Base-by-base conservation (phyloP, 2,329 filamentous ascomycete genomes). In the Colletotrichum zoysiae region DNA sequence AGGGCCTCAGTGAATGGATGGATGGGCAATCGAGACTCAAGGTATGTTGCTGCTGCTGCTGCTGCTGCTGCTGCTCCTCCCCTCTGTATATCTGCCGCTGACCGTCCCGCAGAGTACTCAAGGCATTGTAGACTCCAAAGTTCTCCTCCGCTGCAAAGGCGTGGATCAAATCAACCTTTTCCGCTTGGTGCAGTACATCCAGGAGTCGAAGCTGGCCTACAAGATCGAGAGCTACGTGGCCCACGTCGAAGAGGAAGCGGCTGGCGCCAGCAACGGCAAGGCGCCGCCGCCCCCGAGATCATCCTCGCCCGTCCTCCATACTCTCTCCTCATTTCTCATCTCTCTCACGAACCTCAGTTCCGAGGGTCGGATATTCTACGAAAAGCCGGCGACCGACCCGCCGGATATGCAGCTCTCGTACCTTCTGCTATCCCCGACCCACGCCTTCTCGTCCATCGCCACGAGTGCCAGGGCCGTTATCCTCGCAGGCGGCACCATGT, bases 91-190 rank as follows among this genome's bases (percentile, higher is more conserved):
- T 9, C 8, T 9, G 26, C 3, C 12, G 6, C 2, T 18, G 76
- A 69, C 16, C 11, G 23, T 30, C n/a, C 26, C 23, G 40, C 74
- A 87, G 79, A 78, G 79, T 33, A 80, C 84, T 0, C 92, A 95
- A 74, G 93, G 92, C 0, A 87, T 92, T 38, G 90, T 95, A 0
- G 88, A 92, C 55, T 83, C 93, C 20, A 91, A 91, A 26, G 88
- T 91, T 7, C 85, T 99, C 1, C 90, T 98, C 74, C 88, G 91
- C 33, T 91, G 91, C 48, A 97, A 97, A 79, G 94, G 94, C 0
- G 92, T 96, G 33, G 96, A 99, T 78, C 95, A 98, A 78, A 95
- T 99, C 82, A 97, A 98, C 77, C 88, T 98, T 40, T 95, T 93
- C 82, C 95, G 96, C 78, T 86, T 99, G 18, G 91, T 95, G 42